These are phyloP conservation scores for Zymoseptoria brevis DNA, from an alignment of 2,329 filamentous ascomycete genomes.

Conservation along the genomic window DNA sequence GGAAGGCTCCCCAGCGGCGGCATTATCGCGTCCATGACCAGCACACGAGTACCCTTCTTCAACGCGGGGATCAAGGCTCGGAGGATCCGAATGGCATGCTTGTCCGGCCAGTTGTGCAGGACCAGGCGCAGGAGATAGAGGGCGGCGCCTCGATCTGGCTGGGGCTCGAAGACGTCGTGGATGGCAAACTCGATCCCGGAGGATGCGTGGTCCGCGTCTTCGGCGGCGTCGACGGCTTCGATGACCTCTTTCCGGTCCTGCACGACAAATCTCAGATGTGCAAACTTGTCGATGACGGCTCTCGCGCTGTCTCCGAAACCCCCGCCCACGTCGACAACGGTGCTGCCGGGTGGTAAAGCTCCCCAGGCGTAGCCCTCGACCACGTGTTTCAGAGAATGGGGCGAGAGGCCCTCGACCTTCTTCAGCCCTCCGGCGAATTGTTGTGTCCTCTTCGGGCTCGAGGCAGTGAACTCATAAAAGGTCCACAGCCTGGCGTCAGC, in stretches of 20 bases:
- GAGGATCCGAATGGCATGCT: too few relatives aligned
- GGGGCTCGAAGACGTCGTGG: conserved; percentile 8
- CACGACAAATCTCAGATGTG: background rate
- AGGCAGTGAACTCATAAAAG: too few relatives aligned
- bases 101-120: conserved; percentile 19
- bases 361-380: conserved; percentile 2
- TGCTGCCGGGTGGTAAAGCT: background rate
- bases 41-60: conserved; percentile 6
- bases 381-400: background rate
- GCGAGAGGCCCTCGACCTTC: too few relatives aligned
- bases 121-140: conserved; percentile 19
- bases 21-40: conserved; percentile 15
- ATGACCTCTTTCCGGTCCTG: too few relatives aligned
- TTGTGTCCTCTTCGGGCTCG: too few relatives aligned
- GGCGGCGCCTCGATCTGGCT: conserved; percentile 21
- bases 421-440: too few relatives aligned
- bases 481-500: too few relatives aligned
- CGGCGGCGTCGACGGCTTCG: conserved; percentile 1
- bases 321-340: conserved; percentile 2
- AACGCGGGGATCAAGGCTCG: conserved; percentile 10
- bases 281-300: background rate
- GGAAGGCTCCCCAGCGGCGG: conserved; percentile 2
- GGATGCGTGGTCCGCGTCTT: too few relatives aligned
- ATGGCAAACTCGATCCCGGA: background rate
- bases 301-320: background rate